phyloP scores from a whole-genome alignment of 2,329 filamentous ascomycete genomes.

The Penicillium psychrosexuale region DNA sequence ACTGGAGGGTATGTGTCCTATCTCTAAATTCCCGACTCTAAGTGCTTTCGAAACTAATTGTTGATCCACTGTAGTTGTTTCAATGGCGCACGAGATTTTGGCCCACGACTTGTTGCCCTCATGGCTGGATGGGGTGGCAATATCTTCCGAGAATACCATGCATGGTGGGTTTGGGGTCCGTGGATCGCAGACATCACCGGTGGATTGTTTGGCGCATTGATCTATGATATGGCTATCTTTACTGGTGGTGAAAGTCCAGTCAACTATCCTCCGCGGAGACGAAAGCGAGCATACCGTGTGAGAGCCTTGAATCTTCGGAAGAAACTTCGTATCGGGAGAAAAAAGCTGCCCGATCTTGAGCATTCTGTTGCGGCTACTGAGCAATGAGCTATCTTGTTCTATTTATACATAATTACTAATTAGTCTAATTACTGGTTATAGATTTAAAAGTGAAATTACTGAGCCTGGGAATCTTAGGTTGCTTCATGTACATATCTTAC shows the following conservation, averaged over 20 bases:
- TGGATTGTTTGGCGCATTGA: conserved; percentile 29
- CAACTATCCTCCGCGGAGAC: conserved; percentile 44
- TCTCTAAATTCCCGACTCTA: not conserved
- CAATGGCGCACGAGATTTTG: conserved; percentile 39
- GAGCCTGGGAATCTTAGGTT: not conserved
- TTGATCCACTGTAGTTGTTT: conserved; percentile 24
- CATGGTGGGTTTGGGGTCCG: conserved; percentile 38
- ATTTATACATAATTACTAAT: not conserved
- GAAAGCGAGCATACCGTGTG: conserved; percentile 37
- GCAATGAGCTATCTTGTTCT: not conserved
- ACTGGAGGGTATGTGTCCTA: conserved; percentile 29
- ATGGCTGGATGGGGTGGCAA: conserved; percentile 34
- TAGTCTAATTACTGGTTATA: not conserved
- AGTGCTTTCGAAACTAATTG: not conserved
- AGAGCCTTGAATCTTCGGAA: conserved; percentile 21
- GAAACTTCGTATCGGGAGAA: conserved; percentile 12
- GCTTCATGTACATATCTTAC: not conserved
- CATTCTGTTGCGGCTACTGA: conserved; percentile 8
- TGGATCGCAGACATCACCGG: conserved; percentile 37
- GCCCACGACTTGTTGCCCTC: conserved; percentile 31
- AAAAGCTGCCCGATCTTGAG: conserved; percentile 22
- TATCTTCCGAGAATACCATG: conserved; percentile 24
- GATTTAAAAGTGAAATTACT: not conserved
- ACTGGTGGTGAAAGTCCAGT: conserved; percentile 39
- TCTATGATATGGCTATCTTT: conserved; percentile 40